Conservation (phyloP, 805 yeast genomes). For the Schizosaccharomyces japonicus region DNA sequence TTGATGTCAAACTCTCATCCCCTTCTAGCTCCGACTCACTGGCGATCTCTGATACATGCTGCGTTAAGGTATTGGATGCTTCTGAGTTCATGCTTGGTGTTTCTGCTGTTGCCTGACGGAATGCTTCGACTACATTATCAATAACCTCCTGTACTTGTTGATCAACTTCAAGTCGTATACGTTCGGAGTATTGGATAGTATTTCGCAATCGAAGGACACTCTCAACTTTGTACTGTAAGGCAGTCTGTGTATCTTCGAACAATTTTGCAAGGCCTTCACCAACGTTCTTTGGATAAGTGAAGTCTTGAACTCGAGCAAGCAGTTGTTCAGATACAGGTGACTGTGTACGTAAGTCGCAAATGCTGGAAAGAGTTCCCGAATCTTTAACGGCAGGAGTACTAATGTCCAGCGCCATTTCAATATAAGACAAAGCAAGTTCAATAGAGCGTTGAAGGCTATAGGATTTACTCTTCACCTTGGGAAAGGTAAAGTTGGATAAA, state of each 20-base stretch:
- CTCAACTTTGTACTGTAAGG: slow-evolving; percentile 43
- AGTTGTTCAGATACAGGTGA: background rate
- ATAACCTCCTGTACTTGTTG: slow-evolving; percentile 39
- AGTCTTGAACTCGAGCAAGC: background rate
- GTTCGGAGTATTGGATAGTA: slow-evolving; percentile 48
- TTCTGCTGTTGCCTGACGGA: too few species aligned
- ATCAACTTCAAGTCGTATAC: slow-evolving; percentile 59
- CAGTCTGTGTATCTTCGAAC: slow-evolving; percentile 34
- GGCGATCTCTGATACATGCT: too few species aligned
- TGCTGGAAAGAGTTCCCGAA: slow-evolving; percentile 15
- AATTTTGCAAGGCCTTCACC: background rate
- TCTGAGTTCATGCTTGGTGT: too few species aligned
- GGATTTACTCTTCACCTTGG: background rate
- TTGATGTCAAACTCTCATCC: too few species aligned
- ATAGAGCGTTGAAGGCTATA: too few species aligned
- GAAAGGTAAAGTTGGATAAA: background rate
- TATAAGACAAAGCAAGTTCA: background rate
- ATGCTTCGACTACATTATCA: slow-evolving; percentile 29
- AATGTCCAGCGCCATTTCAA: slow-evolving; percentile 44
- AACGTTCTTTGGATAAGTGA: too few species aligned
- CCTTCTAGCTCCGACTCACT: too few species aligned
- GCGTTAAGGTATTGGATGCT: too few species aligned
- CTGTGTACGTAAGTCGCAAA: slow-evolving; percentile 12
- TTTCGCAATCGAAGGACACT: slow-evolving; percentile 48
- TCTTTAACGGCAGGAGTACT: slow-evolving; percentile 41